phyloP scores from a whole-genome alignment of 202 grass and related monocot species.

The Setaria viridis region DNA sequence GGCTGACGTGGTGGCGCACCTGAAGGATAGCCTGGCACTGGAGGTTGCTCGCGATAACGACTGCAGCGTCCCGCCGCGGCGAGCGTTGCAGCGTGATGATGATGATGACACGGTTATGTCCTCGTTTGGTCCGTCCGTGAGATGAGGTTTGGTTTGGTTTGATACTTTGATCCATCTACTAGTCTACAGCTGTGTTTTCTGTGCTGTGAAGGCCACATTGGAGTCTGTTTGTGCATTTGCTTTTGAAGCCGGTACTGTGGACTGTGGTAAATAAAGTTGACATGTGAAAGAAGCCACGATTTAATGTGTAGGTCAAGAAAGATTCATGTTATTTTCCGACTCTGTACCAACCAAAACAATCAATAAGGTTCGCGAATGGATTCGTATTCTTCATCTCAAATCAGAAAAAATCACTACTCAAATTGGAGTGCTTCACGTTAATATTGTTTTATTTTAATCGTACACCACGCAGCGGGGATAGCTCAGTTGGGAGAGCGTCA shows the following conservation, averaged over 20 bases:
- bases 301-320: not conserved
- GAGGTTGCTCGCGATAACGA: slow-evolving; percentile 27
- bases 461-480: slow-evolving; percentile 52
- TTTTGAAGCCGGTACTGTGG: not conserved
- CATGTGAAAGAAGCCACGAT: not conserved
- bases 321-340: not conserved
- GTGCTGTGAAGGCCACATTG: not conserved
- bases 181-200: too few relatives aligned
- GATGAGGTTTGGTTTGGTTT: slow-evolving; percentile 17
- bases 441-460: too few relatives aligned
- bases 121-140: not conserved
- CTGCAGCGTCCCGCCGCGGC: not conserved
- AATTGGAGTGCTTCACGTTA: too few relatives aligned
- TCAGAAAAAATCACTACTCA: too few relatives aligned
- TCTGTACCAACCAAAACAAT: not conserved
- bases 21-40: slow-evolving; percentile 59
- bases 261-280: not conserved
- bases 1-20: slow-evolving; percentile 40
- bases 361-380: not conserved
- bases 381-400: not conserved
- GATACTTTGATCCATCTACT: too few relatives aligned
- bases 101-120: not conserved
- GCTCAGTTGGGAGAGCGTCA: slow-evolving; percentile 98
- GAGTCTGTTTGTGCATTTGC: not conserved
- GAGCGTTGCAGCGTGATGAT: not conserved